Percentiles rank a stretch among this genome's conserved stretches.
Conservation (phyloP, 805 yeast species). For the Myxozyma melibiosi region DNA sequence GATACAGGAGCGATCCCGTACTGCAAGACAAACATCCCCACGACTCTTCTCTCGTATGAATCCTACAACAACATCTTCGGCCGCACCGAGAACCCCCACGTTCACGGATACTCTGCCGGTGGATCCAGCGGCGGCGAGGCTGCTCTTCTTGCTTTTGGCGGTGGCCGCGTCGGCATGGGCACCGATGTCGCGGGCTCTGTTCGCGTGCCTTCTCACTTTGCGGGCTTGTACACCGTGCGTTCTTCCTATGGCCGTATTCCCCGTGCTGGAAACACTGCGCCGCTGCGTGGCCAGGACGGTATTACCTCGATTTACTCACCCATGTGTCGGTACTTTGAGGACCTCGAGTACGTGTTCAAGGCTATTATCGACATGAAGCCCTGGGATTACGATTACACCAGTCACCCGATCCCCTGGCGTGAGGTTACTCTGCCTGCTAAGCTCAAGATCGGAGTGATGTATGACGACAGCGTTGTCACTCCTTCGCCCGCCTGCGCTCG, state of each 20-base stretch:
- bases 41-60: conserved; percentile 48
- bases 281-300: conserved; percentile 53
- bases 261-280: conserved; percentile 44
- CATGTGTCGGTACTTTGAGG: conserved; percentile 52
- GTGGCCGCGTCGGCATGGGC: conserved; percentile 57
- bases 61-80: conserved; percentile 51
- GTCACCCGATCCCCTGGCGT: conserved; percentile 56
- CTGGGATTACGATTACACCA: conserved; percentile 56
- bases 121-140: conserved; percentile 63
- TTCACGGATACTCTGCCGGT: conserved; percentile 50
- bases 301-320: conserved; percentile 52
- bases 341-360: conserved; percentile 53
- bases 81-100: conserved; percentile 50
- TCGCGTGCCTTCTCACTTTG: conserved; percentile 57
- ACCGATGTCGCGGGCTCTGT: conserved; percentile 63
- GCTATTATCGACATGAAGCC: conserved; percentile 53
- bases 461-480: conserved; percentile 52
- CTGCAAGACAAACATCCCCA: conserved; percentile 60
- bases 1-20: conserved; percentile 51
- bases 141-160: conserved; percentile 50
- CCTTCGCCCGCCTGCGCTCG: conserved; percentile 55
- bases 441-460: conserved; percentile 53
- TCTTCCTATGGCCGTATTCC: conserved; percentile 57
- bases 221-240: conserved; percentile 54
- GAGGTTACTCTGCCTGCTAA: conserved; percentile 44